Conservation (phyloP, 1,139 yeast genomes). For the Hansenula lynferdii region DNA sequence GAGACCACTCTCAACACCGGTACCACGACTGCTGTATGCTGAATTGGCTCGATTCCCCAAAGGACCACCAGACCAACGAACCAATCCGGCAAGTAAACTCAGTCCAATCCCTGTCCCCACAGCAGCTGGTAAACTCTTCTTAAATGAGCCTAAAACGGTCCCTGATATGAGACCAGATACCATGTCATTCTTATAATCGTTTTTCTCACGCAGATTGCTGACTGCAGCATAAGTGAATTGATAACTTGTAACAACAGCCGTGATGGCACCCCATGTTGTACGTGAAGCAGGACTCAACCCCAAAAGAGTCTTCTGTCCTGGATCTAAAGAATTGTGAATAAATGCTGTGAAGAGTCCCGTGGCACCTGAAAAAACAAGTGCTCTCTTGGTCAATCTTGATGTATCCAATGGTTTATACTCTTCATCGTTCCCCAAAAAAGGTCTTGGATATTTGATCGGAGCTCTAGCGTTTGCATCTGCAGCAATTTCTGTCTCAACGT, state of each 20-base stretch:
- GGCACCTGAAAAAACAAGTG: slow-evolving; percentile 34
- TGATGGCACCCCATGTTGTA: slow-evolving; percentile 15
- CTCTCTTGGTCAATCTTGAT: slow-evolving; percentile 33
- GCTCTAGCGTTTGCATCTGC: no score
- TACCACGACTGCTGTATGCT: slow-evolving; percentile 32
- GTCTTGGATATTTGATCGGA: slow-evolving; percentile 16
- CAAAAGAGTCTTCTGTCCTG: no score
- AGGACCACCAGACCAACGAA: slow-evolving; percentile 42
- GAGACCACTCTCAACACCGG: slow-evolving; percentile 14
- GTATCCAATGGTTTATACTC: slow-evolving; percentile 40
- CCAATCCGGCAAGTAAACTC: slow-evolving; percentile 32
- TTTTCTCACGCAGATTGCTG: slow-evolving; percentile 38
- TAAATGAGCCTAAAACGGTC: slow-evolving; percentile 32
- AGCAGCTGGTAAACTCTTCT: slow-evolving; percentile 36
- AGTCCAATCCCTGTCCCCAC: slow-evolving; percentile 38
- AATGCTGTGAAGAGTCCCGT: slow-evolving; percentile 36
- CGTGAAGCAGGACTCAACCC: no score
- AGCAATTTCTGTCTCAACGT: no score
- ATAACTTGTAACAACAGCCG: slow-evolving; percentile 32
- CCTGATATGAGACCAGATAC: slow-evolving; percentile 49
- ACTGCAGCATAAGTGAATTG: slow-evolving; percentile 33
- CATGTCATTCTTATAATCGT: slow-evolving; percentile 41
- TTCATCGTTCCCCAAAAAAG: slow-evolving; percentile 6
- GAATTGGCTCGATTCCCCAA: slow-evolving; percentile 27
- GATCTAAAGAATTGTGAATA: no score